These are phyloP conservation scores for Fragaria nilgerrensis DNA, from an alignment of 306 rosid genomes.

Conservation along the genomic window DNA sequence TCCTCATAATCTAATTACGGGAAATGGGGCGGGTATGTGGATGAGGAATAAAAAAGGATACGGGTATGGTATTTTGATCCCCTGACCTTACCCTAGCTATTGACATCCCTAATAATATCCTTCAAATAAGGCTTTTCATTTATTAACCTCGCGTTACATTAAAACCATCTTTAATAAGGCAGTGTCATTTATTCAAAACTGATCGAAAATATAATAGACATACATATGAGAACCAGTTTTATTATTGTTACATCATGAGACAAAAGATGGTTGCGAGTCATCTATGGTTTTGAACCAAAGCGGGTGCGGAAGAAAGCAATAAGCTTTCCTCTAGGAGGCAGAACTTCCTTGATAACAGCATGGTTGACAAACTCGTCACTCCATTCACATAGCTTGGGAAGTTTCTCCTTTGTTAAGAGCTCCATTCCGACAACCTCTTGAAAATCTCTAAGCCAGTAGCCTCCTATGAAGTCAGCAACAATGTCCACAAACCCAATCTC, in stretches of 20 bases:
- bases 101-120: too few species aligned
- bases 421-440: slow-evolving; percentile 42
- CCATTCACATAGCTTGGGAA: slow-evolving; percentile 49
- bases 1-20: too few species aligned
- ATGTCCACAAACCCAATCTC: slow-evolving; percentile 50
- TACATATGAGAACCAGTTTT: not conserved
- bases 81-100: too few species aligned
- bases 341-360: slow-evolving; percentile 23
- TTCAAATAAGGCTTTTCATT: too few species aligned
- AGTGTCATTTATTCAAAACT: too few species aligned
- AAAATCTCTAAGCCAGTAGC: slow-evolving; percentile 38
- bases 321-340: slow-evolving; percentile 41
- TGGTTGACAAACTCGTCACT: slow-evolving; percentile 29
- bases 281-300: not conserved
- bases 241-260: not conserved
- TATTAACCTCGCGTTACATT: too few species aligned
- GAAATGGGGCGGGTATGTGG: too few species aligned
- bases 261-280: not conserved
- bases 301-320: slow-evolving; percentile 20
- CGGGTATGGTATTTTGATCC: too few species aligned
- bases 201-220: too few species aligned
- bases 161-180: too few species aligned
- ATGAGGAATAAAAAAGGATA: too few species aligned
- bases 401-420: slow-evolving; percentile 30
- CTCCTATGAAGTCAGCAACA: slow-evolving; percentile 33